These are phyloP conservation scores for Lipomyces anomalus DNA, from an alignment of 805 yeast genomes.

Conservation along the genomic window DNA sequence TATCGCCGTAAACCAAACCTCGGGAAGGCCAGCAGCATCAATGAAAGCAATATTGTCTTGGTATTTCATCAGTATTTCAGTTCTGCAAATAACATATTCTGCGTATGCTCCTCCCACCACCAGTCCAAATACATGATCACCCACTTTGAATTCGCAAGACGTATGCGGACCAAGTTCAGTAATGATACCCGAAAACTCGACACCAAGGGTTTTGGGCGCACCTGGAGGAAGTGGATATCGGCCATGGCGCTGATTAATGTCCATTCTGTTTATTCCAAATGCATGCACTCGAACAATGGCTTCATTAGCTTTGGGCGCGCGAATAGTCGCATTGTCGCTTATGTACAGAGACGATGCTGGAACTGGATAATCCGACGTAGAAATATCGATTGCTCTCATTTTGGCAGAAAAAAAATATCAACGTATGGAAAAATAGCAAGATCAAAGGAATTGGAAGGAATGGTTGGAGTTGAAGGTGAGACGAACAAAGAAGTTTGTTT, in stretches of 20 bases:
- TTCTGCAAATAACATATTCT: conserved; percentile 32
- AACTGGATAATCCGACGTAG: conserved; percentile 29
- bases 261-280: conserved; percentile 36
- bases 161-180: conserved; percentile 8
- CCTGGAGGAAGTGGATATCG: conserved; percentile 32
- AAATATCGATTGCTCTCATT: conserved; percentile 32
- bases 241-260: conserved; percentile 31
- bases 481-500: too few relatives aligned
- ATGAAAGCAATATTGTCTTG: conserved; percentile 27
- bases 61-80: conserved; percentile 25
- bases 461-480: too few relatives aligned
- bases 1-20: conserved; percentile 36
- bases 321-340: conserved; percentile 24
- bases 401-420: too few relatives aligned
- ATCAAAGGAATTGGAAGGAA: neutral
- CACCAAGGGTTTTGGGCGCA: conserved; percentile 33
- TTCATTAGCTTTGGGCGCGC: conserved; percentile 24
- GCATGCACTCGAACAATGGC: conserved; percentile 33
- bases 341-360: conserved; percentile 29
- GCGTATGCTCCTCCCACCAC: conserved; percentile 38
- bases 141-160: conserved; percentile 25
- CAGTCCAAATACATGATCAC: conserved; percentile 37
- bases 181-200: conserved; percentile 36
- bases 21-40: conserved; percentile 34
- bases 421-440: neutral